Percentiles rank a stretch among this genome's conserved stretches.
phyloP scores from a whole-genome alignment of 2,329 filamentous ascomycete genomes.

The Nectriaceae sp. region DNA sequence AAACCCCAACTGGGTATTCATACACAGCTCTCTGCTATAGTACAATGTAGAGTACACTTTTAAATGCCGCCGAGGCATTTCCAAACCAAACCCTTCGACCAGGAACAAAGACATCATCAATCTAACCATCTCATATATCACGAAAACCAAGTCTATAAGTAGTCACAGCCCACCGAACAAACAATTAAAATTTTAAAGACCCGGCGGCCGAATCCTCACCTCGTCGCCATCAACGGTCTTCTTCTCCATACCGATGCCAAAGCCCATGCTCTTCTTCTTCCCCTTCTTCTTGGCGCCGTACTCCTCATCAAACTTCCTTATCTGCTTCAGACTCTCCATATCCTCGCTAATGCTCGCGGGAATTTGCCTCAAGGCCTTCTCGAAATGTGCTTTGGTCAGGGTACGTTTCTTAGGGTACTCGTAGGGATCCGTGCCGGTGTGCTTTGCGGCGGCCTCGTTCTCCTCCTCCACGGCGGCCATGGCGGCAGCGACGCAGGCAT shows the following conservation, averaged over 20 bases:
- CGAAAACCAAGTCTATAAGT: constrained; percentile 2
- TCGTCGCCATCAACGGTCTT: constrained; percentile 42
- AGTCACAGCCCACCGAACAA: background rate
- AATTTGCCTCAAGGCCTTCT: constrained; percentile 83
- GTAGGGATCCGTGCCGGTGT: constrained; percentile 47
- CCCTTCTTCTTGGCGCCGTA: constrained; percentile 80
- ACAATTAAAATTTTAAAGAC: constrained; percentile 9
- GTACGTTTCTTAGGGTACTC: constrained; percentile 60
- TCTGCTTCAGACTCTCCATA: constrained; percentile 82
- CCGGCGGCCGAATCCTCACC: constrained; percentile 42
- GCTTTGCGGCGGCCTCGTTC: constrained; percentile 42
- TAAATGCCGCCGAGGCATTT: constrained; percentile 3
- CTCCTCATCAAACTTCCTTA: constrained; percentile 93
- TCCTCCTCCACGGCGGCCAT: constrained; percentile 80
- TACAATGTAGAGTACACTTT: constrained; percentile 20
- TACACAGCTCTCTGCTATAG: constrained; percentile 15
- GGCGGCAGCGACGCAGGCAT: constrained; percentile 77
- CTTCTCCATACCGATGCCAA: constrained; percentile 49
- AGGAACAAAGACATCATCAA: constrained; percentile 4
- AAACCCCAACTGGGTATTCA: constrained; percentile 4
- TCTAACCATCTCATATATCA: constrained; percentile 7
- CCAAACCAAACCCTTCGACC: constrained; percentile 3
- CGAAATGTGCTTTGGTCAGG: constrained; percentile 73
- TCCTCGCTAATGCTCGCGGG: constrained; percentile 91
- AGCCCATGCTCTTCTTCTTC: constrained; percentile 62